Percentiles rank a stretch among this genome's conserved stretches.
phyloP scores from a whole-genome alignment of 352 stramenopile genomes.

The Phytophthora agathidicida region DNA sequence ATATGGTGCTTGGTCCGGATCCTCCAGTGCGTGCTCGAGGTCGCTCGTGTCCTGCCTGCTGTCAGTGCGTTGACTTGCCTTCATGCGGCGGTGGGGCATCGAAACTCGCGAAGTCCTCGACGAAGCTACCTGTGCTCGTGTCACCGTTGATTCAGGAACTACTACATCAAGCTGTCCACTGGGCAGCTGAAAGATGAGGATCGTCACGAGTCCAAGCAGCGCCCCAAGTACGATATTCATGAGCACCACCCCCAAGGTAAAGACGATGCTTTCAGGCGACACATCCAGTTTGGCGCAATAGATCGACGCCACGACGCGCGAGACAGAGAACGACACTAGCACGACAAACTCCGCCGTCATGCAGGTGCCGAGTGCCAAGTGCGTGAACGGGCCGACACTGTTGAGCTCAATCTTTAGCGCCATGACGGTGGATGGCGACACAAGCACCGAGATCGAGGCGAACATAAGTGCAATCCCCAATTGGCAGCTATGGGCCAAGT shows the following conservation, averaged over 20 bases:
- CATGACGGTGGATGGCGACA: conserved; percentile 72
- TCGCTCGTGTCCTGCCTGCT: conserved; percentile 28
- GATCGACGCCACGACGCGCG: conserved; percentile 61
- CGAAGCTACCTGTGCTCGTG: conserved; percentile 1
- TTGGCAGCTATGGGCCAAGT: conserved; percentile 49
- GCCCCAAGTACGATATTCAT: conserved; percentile 59
- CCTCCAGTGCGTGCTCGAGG: conserved; percentile 26
- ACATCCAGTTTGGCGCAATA: conserved; percentile 64
- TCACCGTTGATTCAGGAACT: background rate
- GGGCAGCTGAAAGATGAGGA: conserved; percentile 63
- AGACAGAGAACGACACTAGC: conserved; percentile 69
- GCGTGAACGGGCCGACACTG: conserved; percentile 66
- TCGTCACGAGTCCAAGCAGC: conserved; percentile 51
- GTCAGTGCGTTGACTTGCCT: conserved; percentile 18
- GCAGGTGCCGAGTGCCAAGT: conserved; percentile 64
- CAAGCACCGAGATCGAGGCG: conserved; percentile 66
- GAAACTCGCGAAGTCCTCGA: conserved; percentile 7
- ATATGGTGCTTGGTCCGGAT: conserved; percentile 42
- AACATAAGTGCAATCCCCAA: conserved; percentile 72
- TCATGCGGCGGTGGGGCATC: conserved; percentile 17
- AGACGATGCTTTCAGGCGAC: conserved; percentile 52
- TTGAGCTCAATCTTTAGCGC: conserved; percentile 81
- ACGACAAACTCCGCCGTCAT: conserved; percentile 76
- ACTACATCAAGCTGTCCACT: conserved; percentile 34
- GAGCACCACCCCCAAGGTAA: conserved; percentile 58